phyloP scores from a whole-genome alignment of 495 filamentous ascomycete species.

The Daldinia grandis region DNA sequence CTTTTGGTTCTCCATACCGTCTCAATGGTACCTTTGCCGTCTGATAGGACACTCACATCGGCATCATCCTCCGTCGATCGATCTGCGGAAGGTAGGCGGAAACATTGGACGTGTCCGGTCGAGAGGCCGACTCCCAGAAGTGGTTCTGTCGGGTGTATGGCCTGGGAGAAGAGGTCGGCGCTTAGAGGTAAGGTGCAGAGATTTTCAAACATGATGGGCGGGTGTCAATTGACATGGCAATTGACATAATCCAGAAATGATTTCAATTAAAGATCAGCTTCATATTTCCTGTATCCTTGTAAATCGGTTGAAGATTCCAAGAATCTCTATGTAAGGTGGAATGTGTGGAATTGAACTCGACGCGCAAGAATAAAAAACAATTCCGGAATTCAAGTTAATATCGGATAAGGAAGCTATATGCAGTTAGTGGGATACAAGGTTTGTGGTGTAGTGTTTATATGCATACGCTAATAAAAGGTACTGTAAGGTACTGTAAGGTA shows the following conservation, averaged over 20 bases:
- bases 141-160: constrained; percentile 82
- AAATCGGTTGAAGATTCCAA: not conserved
- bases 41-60: constrained; percentile 58
- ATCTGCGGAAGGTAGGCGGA: constrained; percentile 72
- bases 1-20: constrained; percentile 86
- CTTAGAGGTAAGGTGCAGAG: constrained; percentile 88
- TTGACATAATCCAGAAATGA: not conserved
- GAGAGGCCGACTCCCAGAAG: constrained; percentile 86
- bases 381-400: not conserved
- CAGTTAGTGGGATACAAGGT: not conserved
- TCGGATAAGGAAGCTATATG: not conserved
- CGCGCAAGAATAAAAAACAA: not conserved
- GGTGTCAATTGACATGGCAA: not conserved
- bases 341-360: not conserved
- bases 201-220: constrained; percentile 71
- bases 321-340: not conserved
- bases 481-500: not conserved
- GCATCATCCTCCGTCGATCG: constrained; percentile 57
- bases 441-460: not conserved
- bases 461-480: not conserved
- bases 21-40: constrained; percentile 78
- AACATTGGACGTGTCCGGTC: constrained; percentile 85
- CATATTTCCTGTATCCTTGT: not conserved
- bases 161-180: constrained; percentile 88
- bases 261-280: not conserved